A percentile compares a stretch with the other conserved stretches of the same genome.
These are phyloP conservation scores for Plasmodium vivax DNA, from an alignment of 169 alveolate species.

Conservation along the genomic window DNA sequence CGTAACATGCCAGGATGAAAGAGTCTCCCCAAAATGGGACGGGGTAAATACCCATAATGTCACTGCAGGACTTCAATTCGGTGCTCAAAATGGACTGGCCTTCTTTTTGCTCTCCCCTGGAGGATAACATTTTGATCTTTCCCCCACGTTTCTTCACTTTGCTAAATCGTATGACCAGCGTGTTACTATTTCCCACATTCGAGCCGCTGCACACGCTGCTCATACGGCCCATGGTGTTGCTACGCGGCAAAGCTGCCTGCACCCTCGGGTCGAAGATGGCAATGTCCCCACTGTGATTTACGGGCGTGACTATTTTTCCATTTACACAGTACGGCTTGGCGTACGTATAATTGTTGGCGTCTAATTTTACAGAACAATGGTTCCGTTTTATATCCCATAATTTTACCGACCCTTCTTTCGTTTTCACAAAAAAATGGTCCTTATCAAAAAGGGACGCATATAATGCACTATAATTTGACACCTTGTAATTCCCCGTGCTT, in stretches of 20 bases:
- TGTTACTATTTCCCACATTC: not conserved
- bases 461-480: constrained; percentile 33
- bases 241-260: not conserved
- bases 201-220: not conserved
- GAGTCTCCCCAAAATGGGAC: constrained; percentile 28
- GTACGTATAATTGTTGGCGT: constrained; percentile 21
- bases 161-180: constrained; percentile 2
- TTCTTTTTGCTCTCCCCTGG: not conserved
- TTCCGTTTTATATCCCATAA: constrained; percentile 14
- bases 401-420: constrained; percentile 47
- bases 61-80: not conserved
- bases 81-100: not conserved
- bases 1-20: constrained; percentile 18
- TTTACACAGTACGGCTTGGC: constrained; percentile 32
- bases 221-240: not conserved
- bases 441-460: constrained; percentile 8
- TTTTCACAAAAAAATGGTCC: constrained; percentile 32
- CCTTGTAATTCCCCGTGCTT: constrained; percentile 31
- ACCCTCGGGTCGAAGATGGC: constrained; percentile 19
- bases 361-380: constrained; percentile 5
- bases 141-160: constrained; percentile 3
- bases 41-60: constrained; percentile 31
- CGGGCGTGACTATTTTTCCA: constrained; percentile 15
- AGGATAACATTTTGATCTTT: not conserved
- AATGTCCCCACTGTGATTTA: constrained; percentile 51